These are phyloP conservation scores for Chaetomiaceae sp. DNA, from an alignment of 2,329 filamentous ascomycete species.

Conservation along the genomic window DNA sequence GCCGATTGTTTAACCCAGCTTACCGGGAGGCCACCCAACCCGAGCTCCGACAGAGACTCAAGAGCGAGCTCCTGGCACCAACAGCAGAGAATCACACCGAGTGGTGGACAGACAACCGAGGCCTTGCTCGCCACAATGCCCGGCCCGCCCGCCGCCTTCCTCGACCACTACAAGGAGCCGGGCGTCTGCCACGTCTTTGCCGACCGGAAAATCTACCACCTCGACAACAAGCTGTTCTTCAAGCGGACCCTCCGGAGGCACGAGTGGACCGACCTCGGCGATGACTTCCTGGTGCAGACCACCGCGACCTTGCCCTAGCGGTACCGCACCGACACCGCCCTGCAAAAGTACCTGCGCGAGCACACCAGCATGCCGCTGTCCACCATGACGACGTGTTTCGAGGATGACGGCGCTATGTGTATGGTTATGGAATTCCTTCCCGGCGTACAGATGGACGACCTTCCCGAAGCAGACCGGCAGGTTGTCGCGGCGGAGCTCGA, in stretches of 20 bases:
- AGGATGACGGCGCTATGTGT: background rate
- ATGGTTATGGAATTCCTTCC: background rate
- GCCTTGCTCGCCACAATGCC: no score
- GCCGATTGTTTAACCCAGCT: no score
- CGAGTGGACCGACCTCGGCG: background rate
- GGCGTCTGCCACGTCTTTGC: background rate
- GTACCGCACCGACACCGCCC: background rate
- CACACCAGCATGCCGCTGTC: background rate
- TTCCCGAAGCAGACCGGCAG: background rate
- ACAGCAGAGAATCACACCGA: no score
- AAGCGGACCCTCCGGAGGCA: background rate
- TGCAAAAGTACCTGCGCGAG: background rate
- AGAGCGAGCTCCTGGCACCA: no score
- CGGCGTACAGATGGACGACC: conserved; percentile 1
- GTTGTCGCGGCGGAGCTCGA: conserved; percentile 1
- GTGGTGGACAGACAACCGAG: no score
- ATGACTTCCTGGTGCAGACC: background rate
- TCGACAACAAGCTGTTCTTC: background rate
- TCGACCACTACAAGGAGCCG: background rate
- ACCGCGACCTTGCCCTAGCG: background rate
- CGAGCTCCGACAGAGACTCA: no score
- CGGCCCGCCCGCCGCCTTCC: no score
- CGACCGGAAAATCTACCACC: background rate
- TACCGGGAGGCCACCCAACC: no score
- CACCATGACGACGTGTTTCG: background rate